A percentile compares a stretch with the other conserved stretches of the same genome.
phyloP scores from a whole-genome alignment of 768 basidiomycete genomes.

The Suillus placidus region DNA sequence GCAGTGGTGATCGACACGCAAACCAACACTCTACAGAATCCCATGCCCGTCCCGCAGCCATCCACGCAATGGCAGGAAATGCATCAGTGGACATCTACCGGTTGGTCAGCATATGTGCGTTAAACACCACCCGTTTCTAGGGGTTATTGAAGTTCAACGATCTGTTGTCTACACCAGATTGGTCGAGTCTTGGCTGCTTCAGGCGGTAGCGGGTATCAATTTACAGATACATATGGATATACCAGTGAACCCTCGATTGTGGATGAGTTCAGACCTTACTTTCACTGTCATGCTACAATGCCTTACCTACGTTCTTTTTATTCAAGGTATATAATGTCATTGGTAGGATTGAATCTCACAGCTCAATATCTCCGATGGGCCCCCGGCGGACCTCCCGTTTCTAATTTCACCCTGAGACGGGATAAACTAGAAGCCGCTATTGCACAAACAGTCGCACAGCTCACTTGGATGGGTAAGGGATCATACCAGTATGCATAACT shows the following conservation, averaged over 20 bases:
- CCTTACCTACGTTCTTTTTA: neutral
- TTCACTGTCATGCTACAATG: neutral
- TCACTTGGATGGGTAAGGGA: neutral
- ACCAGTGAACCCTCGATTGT: neutral
- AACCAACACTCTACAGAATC: neutral
- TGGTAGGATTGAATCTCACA: neutral
- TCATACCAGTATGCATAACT: neutral
- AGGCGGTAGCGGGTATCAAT: neutral
- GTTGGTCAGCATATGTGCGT: neutral
- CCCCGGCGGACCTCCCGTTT: neutral
- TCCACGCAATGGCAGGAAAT: neutral
- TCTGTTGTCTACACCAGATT: neutral
- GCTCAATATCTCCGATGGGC: neutral
- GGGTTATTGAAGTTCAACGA: neutral
- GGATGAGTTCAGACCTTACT: neutral
- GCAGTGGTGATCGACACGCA: neutral
- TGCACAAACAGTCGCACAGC: neutral
- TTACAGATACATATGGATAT: neutral
- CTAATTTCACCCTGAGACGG: neutral
- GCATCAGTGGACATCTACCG: too few species aligned
- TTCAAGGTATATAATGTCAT: slow-evolving; percentile 8
- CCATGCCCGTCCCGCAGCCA: neutral
- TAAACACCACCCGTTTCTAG: neutral
- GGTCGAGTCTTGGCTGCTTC: neutral
- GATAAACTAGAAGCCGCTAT: slow-evolving; percentile 5